These are phyloP conservation scores for Dendryphion nanum DNA, from an alignment of 2,329 filamentous ascomycete genomes.

Conservation along the genomic window DNA sequence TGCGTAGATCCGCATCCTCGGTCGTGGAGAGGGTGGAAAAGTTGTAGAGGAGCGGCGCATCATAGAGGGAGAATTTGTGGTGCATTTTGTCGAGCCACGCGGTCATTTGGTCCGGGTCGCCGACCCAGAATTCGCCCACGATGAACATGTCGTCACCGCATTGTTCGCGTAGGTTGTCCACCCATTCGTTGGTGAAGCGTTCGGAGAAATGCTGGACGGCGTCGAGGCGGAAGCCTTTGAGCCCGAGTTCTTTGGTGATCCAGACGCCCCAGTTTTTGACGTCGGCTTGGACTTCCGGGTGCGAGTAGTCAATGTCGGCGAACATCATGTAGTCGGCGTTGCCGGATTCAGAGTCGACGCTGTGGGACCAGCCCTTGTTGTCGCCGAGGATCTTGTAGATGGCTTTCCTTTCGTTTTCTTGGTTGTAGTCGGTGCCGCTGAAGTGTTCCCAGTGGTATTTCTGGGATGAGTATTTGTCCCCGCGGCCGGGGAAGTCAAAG, in stretches of 20 bases:
- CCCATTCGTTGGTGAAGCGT: conserved; percentile 65
- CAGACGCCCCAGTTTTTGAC: conserved; percentile 65
- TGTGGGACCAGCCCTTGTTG: conserved; percentile 63
- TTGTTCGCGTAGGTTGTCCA: conserved; percentile 53
- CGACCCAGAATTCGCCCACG: conserved; percentile 69
- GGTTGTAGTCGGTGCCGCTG: conserved; percentile 66
- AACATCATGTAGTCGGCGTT: conserved; percentile 73
- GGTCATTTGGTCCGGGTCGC: conserved; percentile 55
- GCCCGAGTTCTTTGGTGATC: conserved; percentile 60
- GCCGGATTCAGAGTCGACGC: conserved; percentile 63
- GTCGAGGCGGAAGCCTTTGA: conserved; percentile 68
- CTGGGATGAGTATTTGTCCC: conserved; percentile 57
- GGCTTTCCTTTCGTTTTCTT: conserved; percentile 54
- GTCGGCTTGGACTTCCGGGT: conserved; percentile 60
- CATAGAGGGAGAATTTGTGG: conserved; percentile 58
- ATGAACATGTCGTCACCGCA: conserved; percentile 58
- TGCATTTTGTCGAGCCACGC: conserved; percentile 59
- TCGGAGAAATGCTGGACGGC: conserved; percentile 71
- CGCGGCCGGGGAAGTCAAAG: conserved; percentile 64
- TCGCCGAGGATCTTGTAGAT: conserved; percentile 66
- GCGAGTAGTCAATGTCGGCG: conserved; percentile 63
- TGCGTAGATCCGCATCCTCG: conserved; percentile 59
- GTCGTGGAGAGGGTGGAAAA: conserved; percentile 61
- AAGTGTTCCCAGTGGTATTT: conserved; percentile 70
- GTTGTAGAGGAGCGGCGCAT: conserved; percentile 67